Percentiles rank a stretch among this genome's conserved stretches.
Conservation (phyloP, 192 early-diverging fungal genomes). For the Thamnidium elegans region DNA sequence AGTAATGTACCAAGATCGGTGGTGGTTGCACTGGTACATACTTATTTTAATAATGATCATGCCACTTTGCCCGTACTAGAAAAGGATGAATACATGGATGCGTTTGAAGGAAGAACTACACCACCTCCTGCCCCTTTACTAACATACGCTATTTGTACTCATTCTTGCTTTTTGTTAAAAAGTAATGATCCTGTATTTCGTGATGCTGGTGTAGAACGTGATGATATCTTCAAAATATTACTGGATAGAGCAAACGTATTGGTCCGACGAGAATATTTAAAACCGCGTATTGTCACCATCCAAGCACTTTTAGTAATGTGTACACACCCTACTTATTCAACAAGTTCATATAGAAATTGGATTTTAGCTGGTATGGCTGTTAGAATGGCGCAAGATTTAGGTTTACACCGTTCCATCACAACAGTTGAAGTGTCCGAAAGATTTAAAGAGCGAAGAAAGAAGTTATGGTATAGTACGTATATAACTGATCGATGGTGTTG, state of each 20-base stretch:
- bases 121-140: constrained; percentile 20
- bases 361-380: constrained; percentile 52
- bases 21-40: constrained; percentile 8
- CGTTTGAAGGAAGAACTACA: constrained; percentile 11
- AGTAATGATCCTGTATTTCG: constrained; percentile 19
- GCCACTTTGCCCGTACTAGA: constrained; percentile 26
- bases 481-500: constrained; percentile 62
- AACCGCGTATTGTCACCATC: constrained; percentile 49
- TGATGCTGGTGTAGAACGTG: neutral
- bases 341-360: constrained; percentile 24
- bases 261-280: constrained; percentile 58
- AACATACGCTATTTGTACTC: constrained; percentile 18
- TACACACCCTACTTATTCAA: constrained; percentile 37
- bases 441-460: constrained; percentile 57
- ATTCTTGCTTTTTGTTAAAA: constrained; percentile 21
- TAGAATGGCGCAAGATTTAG: constrained; percentile 76
- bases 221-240: constrained; percentile 10
- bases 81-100: constrained; percentile 14
- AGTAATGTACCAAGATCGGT: constrained; percentile 11
- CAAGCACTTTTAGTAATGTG: constrained; percentile 66
- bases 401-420: constrained; percentile 64
- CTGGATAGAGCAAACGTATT: constrained; percentile 14
- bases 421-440: constrained; percentile 40
- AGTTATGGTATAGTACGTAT: constrained; percentile 73
- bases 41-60: constrained; percentile 23